Percentiles rank a stretch among this genome's conserved stretches.
Evolutionary conservation across 768 basidiomycete species (phyloP).

Genomic region (Lactarius indigo): DNA sequence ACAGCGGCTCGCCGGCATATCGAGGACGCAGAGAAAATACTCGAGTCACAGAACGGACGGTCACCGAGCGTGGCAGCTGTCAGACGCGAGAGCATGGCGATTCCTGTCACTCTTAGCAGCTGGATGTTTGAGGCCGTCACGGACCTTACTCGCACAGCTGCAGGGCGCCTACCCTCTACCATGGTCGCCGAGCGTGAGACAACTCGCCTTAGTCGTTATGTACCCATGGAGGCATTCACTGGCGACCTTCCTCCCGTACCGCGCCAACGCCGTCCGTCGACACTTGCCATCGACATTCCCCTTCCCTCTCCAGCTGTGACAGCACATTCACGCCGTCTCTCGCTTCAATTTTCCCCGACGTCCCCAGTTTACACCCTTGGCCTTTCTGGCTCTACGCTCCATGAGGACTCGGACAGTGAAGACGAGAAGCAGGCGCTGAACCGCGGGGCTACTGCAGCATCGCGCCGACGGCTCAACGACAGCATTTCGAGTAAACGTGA

Average conservation of each 20-base stretch:
- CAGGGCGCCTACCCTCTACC: conserved; percentile 29
- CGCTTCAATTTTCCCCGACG: conserved; percentile 65
- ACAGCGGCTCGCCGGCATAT: conserved; percentile 33
- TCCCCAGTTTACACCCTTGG: conserved; percentile 28
- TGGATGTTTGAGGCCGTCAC: conserved; percentile 85
- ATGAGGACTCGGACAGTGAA: conserved; percentile 41
- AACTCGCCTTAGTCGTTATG: conserved; percentile 36
- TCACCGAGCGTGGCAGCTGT: conserved; percentile 31
- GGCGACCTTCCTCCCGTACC: conserved; percentile 15
- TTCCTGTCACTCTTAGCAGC: conserved; percentile 60
- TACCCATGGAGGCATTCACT: conserved; percentile 36
- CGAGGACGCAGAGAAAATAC: conserved; percentile 44
- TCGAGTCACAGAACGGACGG: conserved; percentile 45
- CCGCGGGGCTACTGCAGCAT: conserved; percentile 25
- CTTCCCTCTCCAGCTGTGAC: conserved; percentile 37
- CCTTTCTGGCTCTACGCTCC: conserved; percentile 30
- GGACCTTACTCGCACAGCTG: conserved; percentile 48
- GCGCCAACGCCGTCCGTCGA: conserved; percentile 36
- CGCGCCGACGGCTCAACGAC: conserved; percentile 14
- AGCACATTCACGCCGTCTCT: conserved; percentile 41
- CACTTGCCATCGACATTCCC: conserved; percentile 39
- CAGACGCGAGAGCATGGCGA: conserved; percentile 43
- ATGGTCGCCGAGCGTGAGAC: conserved; percentile 29
- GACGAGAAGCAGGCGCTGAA: conserved; percentile 39
- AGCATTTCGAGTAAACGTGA: conserved; percentile 29